phyloP scores from a whole-genome alignment of 2,329 filamentous ascomycete species.

The Xylaria sp. region DNA sequence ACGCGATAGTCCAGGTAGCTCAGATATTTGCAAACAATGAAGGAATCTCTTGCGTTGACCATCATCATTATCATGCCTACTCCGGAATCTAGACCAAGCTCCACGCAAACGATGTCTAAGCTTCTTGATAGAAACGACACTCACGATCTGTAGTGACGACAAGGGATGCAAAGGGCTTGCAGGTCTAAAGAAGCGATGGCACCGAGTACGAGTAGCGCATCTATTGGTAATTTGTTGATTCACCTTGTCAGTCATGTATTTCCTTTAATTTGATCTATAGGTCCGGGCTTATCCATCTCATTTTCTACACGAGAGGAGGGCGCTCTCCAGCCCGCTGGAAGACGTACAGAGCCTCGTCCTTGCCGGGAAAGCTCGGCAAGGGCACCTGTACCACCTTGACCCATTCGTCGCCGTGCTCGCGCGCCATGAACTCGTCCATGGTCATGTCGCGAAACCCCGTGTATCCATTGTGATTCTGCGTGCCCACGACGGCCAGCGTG shows the following conservation, averaged over 20 bases:
- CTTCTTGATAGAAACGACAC: too few relatives aligned
- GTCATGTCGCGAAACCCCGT: slow-evolving; percentile 73
- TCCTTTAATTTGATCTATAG: slow-evolving; percentile 11
- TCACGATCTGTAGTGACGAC: not conserved
- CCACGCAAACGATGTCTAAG: too few relatives aligned
- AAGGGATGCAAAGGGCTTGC: not conserved
- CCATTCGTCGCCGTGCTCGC: slow-evolving; percentile 62
- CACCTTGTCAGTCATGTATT: slow-evolving; percentile 11
- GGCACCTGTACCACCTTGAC: slow-evolving; percentile 71
- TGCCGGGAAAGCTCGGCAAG: slow-evolving; percentile 79
- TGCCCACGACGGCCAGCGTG: slow-evolving; percentile 76
- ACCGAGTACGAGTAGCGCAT: not conserved
- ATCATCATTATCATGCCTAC: not conserved
- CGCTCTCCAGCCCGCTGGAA: slow-evolving; percentile 63
- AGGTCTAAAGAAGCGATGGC: not conserved
- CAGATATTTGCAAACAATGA: not conserved
- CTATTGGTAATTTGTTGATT: not conserved
- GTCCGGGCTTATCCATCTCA: not conserved
- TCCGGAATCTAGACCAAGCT: not conserved
- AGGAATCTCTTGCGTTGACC: slow-evolving; percentile 12
- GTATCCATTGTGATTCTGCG: slow-evolving; percentile 79
- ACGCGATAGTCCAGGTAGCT: slow-evolving; percentile 9
- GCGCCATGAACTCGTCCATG: slow-evolving; percentile 74
- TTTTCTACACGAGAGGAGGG: slow-evolving; percentile 30
- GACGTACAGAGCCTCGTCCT: slow-evolving; percentile 79